phyloP scores from a whole-genome alignment of 192 early-diverging fungal species.

The Umbelopsis sp. region DNA sequence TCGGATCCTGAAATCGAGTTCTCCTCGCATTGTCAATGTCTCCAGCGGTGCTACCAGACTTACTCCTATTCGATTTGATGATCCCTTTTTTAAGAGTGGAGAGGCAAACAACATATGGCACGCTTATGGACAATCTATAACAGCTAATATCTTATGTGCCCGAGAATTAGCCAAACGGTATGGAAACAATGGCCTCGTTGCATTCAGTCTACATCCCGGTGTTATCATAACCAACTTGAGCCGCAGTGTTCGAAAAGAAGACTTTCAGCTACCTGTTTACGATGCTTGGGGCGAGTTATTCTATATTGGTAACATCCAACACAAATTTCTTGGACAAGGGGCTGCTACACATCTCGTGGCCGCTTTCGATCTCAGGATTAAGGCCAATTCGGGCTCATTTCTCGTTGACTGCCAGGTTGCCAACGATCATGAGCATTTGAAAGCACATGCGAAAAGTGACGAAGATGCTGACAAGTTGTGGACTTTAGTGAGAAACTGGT shows the following conservation, averaged over 20 bases:
- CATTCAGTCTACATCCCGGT: conserved; percentile 3
- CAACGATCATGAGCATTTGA: not conserved
- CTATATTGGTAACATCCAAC: no score
- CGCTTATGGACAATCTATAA: conserved; percentile 39
- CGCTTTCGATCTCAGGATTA: not conserved
- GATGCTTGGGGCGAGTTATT: no score
- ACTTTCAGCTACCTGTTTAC: not conserved
- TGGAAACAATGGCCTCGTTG: conserved; percentile 2
- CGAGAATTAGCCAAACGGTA: not conserved
- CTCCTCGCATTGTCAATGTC: not conserved
- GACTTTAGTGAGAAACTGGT: not conserved
- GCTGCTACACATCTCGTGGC: not conserved
- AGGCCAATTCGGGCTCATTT: not conserved
- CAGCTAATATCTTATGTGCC: conserved; percentile 54
- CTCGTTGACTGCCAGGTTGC: not conserved
- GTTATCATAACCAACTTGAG: not conserved
- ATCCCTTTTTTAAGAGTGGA: not conserved
- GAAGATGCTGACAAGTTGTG: not conserved
- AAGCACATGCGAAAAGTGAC: not conserved
- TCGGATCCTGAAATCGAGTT: not conserved
- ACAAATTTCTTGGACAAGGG: no score
- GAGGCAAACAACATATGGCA: not conserved
- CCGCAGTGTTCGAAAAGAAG: not conserved
- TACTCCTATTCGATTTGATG: not conserved
- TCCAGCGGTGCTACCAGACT: not conserved